Conservation (phyloP, 108 stramenopile genomes). For the Skeletonema grethae region DNA sequence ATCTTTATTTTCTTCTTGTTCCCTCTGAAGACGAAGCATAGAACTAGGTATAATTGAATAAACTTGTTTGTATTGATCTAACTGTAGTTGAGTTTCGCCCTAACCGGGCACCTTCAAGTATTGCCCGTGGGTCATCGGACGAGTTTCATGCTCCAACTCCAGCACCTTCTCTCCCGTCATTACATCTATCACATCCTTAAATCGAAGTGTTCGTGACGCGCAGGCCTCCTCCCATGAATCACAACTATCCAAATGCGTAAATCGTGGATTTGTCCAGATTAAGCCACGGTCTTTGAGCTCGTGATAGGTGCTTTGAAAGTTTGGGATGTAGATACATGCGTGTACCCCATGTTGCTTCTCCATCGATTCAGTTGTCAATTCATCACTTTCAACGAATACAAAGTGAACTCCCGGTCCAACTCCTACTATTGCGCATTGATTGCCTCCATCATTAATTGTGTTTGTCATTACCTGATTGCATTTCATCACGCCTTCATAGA, state of each 20-base stretch:
- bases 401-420: constrained; percentile 57
- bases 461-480: constrained; percentile 29
- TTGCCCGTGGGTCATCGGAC: constrained; percentile 47
- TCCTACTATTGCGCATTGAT: constrained; percentile 10
- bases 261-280: constrained; percentile 59
- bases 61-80: background rate
- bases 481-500: constrained; percentile 47
- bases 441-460: background rate
- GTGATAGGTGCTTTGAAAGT: constrained; percentile 34
- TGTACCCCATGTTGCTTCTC: constrained; percentile 50
- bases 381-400: constrained; percentile 44
- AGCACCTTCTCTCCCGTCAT: constrained; percentile 31
- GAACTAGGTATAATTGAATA: background rate
- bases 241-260: constrained; percentile 58
- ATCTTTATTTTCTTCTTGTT: background rate
- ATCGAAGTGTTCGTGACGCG: constrained; percentile 47
- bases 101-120: constrained; percentile 47
- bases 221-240: constrained; percentile 61
- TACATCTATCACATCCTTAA: constrained; percentile 46
- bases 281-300: constrained; percentile 18
- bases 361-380: constrained; percentile 8
- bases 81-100: constrained; percentile 13
- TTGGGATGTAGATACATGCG: constrained; percentile 42
- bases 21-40: background rate
- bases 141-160: constrained; percentile 52